Base-by-base conservation (phyloP, 148 eudicot genomes). In the Limonium bicolor region DNA sequence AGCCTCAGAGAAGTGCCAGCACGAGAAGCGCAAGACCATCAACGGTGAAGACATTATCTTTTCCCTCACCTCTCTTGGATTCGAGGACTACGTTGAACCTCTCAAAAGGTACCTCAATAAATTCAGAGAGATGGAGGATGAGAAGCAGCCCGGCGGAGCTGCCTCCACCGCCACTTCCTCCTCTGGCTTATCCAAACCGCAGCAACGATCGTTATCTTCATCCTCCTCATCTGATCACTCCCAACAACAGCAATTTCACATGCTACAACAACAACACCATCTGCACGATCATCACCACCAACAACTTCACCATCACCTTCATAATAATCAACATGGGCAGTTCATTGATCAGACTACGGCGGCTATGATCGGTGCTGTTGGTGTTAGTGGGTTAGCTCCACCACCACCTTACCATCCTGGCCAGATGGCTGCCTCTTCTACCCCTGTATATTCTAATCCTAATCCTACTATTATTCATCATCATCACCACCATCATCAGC, bases 21-120 rank as follows among this genome's bases (percentile, higher is more conserved):
- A 73, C n/a, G 92, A 81, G 63, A 77, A 77, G 50, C 55, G 92
- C 40, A 81, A 81, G 55, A 81, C 92, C 1, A 77, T 77, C 49
- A 81, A 81, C 13, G 92, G 85, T 0, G 84, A 81, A 13, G 92
- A 81, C 17, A 63, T 81, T 18, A 61, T 77, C 21, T 81, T 84
- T 84, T 84, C 85, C 3, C 70, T 81, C 37, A 73, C 68, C 0
- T 71, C 70, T 0, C 65, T 81, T 7, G 92, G 92, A 0, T 81
- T 81, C 10, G 85, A 81, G 15, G 85, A 81, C 42, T 81, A 77
- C 25, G 81, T 77, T 1, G 48, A 50, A 19, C 85, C 92, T 3
- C 69, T 81, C 13, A 77, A 81, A 30, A 19, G 48, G 1, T 81
- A 77, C 32, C 76, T 81, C 0, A 41, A 39, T 5, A 73, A 71